phyloP scores from a whole-genome alignment of 2,329 filamentous ascomycete species.

The Taxawa tesnikishii region DNA sequence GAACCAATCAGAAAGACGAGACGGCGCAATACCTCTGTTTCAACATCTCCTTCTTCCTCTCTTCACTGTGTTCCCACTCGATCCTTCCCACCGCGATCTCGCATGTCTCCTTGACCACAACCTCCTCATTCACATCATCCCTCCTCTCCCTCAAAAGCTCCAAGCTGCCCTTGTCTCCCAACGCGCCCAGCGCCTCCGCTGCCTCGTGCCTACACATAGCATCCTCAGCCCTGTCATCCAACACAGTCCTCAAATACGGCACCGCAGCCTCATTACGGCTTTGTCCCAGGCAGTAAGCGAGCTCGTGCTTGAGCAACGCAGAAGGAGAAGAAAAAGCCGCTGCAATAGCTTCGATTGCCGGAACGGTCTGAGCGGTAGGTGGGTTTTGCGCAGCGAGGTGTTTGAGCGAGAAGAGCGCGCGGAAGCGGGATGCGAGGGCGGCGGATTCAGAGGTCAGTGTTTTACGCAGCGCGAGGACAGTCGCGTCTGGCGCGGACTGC shows the following conservation, averaged over 20 bases:
- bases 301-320: slow-evolving; percentile 85
- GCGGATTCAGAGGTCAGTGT: slow-evolving; percentile 70
- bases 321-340: slow-evolving; percentile 76
- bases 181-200: slow-evolving; percentile 82
- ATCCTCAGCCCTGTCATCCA: slow-evolving; percentile 73
- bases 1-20: not conserved
- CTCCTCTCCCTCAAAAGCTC: slow-evolving; percentile 60
- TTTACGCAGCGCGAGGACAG: slow-evolving; percentile 54
- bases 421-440: slow-evolving; percentile 79
- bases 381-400: slow-evolving; percentile 64
- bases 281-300: slow-evolving; percentile 94
- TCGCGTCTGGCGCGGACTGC: slow-evolving; percentile 20
- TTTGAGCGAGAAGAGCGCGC: slow-evolving; percentile 95
- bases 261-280: slow-evolving; percentile 66
- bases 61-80: slow-evolving; percentile 75
- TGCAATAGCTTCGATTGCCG: slow-evolving; percentile 69
- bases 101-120: slow-evolving; percentile 85
- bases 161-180: slow-evolving; percentile 65
- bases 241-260: slow-evolving; percentile 57
- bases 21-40: slow-evolving; percentile 55
- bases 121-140: slow-evolving; percentile 62
- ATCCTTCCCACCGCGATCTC: slow-evolving; percentile 93
- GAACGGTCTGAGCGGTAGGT: slow-evolving; percentile 43
- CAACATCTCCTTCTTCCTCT: slow-evolving; percentile 61
- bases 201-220: slow-evolving; percentile 94